Conservation (phyloP, 2,329 filamentous ascomycete species). For the Diaporthe citrichinensis region DNA sequence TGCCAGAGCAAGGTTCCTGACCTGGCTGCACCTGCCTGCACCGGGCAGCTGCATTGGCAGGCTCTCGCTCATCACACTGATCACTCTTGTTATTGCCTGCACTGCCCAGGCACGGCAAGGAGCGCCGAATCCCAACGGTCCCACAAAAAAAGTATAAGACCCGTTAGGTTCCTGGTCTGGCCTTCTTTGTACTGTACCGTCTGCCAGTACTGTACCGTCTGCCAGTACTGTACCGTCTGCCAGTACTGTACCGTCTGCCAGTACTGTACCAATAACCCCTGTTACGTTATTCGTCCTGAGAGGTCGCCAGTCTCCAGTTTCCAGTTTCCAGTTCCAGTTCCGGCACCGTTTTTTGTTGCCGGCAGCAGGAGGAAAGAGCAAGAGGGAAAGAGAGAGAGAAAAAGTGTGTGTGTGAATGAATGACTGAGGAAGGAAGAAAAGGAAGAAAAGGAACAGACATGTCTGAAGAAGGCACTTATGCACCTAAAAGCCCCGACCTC, state of each 20-base stretch:
- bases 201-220: slow-evolving; percentile 31
- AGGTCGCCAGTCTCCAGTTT: slow-evolving; percentile 15
- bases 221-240: slow-evolving; percentile 32
- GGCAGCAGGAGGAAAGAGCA: not conserved
- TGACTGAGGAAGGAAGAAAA: slow-evolving; percentile 14
- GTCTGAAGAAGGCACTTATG: slow-evolving; percentile 38
- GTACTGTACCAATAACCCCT: slow-evolving; percentile 29
- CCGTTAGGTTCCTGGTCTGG: slow-evolving; percentile 34
- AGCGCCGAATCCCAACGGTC: slow-evolving; percentile 28
- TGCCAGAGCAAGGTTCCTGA: slow-evolving; percentile 21
- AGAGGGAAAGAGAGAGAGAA: not conserved
- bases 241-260: slow-evolving; percentile 35
- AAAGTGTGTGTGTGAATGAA: slow-evolving; percentile 22
- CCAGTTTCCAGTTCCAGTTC: not conserved
- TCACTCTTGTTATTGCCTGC: not conserved
- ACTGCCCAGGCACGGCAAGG: slow-evolving; percentile 19
- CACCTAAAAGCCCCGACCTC: slow-evolving; percentile 33
- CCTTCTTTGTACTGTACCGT: slow-evolving; percentile 34
- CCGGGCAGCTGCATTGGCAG: slow-evolving; percentile 17
- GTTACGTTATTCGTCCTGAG: slow-evolving; percentile 28
- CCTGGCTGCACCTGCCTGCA: not conserved
- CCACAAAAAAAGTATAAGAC: slow-evolving; percentile 37
- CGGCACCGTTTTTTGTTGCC: slow-evolving; percentile 14
- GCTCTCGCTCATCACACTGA: slow-evolving; percentile 4
- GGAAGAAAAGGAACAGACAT: slow-evolving; percentile 26